phyloP scores from a whole-genome alignment of 2,329 filamentous ascomycete genomes.

The Lachnellula suecica region DNA sequence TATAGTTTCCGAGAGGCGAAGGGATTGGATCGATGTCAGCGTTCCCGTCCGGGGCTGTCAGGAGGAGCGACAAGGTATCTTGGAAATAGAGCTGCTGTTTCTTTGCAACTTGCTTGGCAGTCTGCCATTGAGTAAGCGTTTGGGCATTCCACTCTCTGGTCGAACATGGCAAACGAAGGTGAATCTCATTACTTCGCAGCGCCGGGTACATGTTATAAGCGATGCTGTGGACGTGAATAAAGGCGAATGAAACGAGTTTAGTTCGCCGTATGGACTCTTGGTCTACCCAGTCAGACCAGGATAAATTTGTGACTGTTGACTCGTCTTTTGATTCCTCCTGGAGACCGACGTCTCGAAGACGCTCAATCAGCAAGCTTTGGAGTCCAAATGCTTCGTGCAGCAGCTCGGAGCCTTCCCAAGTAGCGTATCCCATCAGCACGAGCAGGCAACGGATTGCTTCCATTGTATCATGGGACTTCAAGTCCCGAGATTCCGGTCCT shows the following conservation, averaged over 20 bases:
- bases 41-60: conserved; percentile 1
- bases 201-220: conserved; percentile 60
- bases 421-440: neutral
- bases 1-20: conserved; percentile 1
- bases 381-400: conserved; percentile 58
- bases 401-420: conserved; percentile 34
- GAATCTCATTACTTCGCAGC: conserved; percentile 58
- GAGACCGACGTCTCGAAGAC: conserved; percentile 55
- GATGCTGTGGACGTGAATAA: conserved; percentile 62
- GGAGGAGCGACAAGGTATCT: conserved; percentile 54
- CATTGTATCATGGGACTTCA: neutral
- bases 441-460: neutral
- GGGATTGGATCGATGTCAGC: too few relatives aligned
- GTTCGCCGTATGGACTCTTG: conserved; percentile 57
- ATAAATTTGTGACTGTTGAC: conserved; percentile 46
- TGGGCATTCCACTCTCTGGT: conserved; percentile 59
- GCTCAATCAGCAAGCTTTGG: conserved; percentile 52
- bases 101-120: conserved; percentile 50
- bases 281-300: conserved; percentile 62
- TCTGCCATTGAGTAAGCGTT: conserved; percentile 59
- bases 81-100: conserved; percentile 49
- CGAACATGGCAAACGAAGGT: conserved; percentile 52
- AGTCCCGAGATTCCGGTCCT: neutral
- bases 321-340: too few relatives aligned
- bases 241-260: conserved; percentile 60